phyloP scores from a whole-genome alignment of 345 rosid genomes.

The Barbarea vulgaris region DNA sequence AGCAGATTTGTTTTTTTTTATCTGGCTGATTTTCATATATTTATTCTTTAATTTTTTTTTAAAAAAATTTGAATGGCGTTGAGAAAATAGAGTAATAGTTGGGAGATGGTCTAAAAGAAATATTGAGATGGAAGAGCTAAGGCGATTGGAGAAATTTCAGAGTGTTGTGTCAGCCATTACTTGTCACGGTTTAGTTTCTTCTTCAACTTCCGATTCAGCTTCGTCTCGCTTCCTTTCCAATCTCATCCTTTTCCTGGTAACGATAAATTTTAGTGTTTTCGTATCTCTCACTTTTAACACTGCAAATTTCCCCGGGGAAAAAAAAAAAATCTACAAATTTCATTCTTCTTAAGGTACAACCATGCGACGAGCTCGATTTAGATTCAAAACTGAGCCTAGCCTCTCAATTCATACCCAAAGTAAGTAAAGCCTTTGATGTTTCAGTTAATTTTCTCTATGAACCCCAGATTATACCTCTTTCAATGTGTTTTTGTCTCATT shows the following conservation, averaged over 20 bases:
- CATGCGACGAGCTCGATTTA: slow-evolving; percentile 63
- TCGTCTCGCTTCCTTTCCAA: slow-evolving; percentile 67
- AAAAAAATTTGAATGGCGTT: too few relatives aligned
- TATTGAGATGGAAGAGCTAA: slow-evolving; percentile 84
- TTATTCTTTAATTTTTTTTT: too few relatives aligned
- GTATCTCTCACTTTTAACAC: not conserved
- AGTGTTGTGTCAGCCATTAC: slow-evolving; percentile 53
- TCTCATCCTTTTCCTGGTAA: slow-evolving; percentile 64
- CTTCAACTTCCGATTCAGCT: slow-evolving; percentile 42
- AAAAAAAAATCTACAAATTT: not conserved
- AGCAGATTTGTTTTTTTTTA: too few relatives aligned
- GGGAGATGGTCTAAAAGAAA: too few relatives aligned
- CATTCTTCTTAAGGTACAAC: slow-evolving; percentile 53
- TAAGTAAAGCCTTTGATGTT: slow-evolving; percentile 28
- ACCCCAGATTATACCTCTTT: not conserved
- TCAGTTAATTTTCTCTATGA: too few relatives aligned
- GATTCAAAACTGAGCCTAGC: slow-evolving; percentile 48
- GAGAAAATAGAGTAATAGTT: too few relatives aligned
- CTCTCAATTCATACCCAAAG: slow-evolving; percentile 57
- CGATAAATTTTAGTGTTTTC: not conserved
- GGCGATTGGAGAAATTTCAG: slow-evolving; percentile 68
- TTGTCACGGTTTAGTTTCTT: slow-evolving; percentile 40
- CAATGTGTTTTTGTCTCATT: not conserved
- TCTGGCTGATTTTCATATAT: too few relatives aligned
- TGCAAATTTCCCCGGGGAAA: not conserved